Base-by-base conservation (phyloP, 169 alveolate species). In the Cryptosporidium ubiquitum region DNA sequence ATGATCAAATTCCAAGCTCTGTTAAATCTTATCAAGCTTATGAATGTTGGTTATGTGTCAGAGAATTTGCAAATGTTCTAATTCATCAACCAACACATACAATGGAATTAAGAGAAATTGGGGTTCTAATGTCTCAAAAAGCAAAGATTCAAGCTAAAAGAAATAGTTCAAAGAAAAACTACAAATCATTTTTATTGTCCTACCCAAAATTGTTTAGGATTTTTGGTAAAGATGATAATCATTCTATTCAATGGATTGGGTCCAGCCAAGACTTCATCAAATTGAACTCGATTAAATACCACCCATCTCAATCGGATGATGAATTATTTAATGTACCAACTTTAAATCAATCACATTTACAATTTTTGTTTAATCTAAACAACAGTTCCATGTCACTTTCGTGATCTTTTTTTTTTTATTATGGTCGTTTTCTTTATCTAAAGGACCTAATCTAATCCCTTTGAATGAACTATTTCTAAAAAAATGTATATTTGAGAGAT, bases 241-340 rank as follows among this genome's bases (percentile, higher is more conserved):
- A 79, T 42, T 79, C 89, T 44, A 79, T 79, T 79, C 89, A 79
- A 55, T 79, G 89, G 89, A 79, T 79, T 79, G 89, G 89, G 33
- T 58, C 79, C 16, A 40, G 61, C 39, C 89, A 79, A 47, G 89
- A 79, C 44, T 79, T 79, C 40, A 44, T 79, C 49, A 79, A 79
- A 44, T 69, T 79, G 42, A 61, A 66, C 39, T 79, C 79, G 4
- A 79, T 79, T 26, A 79, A 61, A 61, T 79, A 37, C 61, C 79
- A 61, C n/a, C 89, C 89, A 20, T 35, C 89, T 40, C 89, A 79
- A 29, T 58, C 89, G 20, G 89, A 79, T 42, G 89, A 79, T 40
- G 89, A 79, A 29, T 47, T 79, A 35, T 79, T 79, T 31, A 79
- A 79, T 37, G 20, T 79, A 39, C 73, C 89, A 42, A 79, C 79